Conservation (phyloP, 2,329 filamentous ascomycete genomes). For the Trichoderma lentiforme region DNA sequence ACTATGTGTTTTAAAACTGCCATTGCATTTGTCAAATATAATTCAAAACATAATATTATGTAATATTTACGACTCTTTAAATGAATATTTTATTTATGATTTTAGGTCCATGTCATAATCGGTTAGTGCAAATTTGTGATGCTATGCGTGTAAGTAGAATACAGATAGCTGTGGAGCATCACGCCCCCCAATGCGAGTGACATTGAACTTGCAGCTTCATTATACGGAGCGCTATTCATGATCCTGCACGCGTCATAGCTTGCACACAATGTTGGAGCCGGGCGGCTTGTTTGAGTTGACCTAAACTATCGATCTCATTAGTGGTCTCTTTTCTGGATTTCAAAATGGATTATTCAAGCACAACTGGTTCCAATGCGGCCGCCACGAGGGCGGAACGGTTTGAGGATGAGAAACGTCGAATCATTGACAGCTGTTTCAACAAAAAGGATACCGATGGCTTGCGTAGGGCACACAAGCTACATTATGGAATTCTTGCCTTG, state of each 20-base stretch:
- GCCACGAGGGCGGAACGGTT: conserved; percentile 70
- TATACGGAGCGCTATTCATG: not conserved
- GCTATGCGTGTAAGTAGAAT: not conserved
- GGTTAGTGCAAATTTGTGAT: not conserved
- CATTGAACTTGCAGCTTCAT: conserved; percentile 8
- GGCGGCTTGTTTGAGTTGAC: conserved; percentile 19
- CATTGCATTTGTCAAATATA: not conserved
- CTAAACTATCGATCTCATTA: not conserved
- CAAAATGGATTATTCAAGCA: conserved; percentile 41
- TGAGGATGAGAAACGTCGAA: conserved; percentile 93
- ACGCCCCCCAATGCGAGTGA: not conserved
- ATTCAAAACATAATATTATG: not conserved
- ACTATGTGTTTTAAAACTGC: not conserved
- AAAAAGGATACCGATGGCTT: conserved; percentile 86
- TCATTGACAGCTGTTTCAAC: conserved; percentile 90
- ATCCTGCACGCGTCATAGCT: conserved; percentile 1
- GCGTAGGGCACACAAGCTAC: conserved; percentile 53
- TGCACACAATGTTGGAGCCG: conserved; percentile 13
- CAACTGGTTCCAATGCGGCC: conserved; percentile 34
- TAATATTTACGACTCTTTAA: not conserved
- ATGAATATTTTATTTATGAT: not conserved
- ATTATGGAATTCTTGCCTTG: not conserved
- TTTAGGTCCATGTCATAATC: not conserved
- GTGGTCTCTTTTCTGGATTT: not conserved
- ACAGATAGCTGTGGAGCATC: not conserved